Conservation (phyloP, 305 asterid species). For the Rubia tinctorum region DNA sequence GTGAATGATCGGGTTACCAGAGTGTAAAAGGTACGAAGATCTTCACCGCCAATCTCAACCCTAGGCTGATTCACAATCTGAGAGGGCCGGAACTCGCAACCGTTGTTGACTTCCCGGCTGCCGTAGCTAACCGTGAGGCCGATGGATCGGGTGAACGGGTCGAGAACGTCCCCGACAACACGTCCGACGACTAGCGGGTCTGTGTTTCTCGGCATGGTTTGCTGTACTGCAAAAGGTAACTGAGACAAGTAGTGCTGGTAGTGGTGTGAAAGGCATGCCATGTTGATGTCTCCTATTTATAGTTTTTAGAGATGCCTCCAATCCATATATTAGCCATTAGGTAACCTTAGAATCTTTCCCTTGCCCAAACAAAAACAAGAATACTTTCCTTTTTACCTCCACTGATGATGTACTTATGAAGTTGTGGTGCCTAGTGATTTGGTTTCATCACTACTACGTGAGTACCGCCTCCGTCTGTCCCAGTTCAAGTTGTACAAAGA, state of each 20-base stretch:
- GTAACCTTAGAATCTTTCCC: not conserved
- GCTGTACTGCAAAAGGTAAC: too few species aligned
- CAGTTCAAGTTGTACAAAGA: too few species aligned
- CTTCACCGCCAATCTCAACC: conserved; percentile 59
- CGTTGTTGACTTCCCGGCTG: conserved; percentile 41
- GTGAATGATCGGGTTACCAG: conserved; percentile 29
- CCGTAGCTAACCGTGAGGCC: conserved; percentile 30
- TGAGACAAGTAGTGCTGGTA: not conserved
- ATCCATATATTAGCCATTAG: not conserved
- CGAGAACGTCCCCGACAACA: conserved; percentile 56
- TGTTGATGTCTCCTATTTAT: not conserved
- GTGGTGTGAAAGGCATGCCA: conserved; percentile 1
- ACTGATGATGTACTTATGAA: not conserved
- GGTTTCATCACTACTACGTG: not conserved
- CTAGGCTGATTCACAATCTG: conserved; percentile 47
- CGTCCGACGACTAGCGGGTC: conserved; percentile 53
- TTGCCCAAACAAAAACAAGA: not conserved
- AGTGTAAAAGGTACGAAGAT: conserved; percentile 54
- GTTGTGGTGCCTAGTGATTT: not conserved
- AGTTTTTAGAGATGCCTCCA: not conserved
- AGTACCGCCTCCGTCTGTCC: too few species aligned
- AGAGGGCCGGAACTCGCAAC: conserved; percentile 50
- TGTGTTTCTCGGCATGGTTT: conserved; percentile 35
- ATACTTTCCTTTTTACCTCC: not conserved
- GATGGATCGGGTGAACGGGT: conserved; percentile 37